Conservation (phyloP, 768 basidiomycete species). For the Boletales sp. region DNA sequence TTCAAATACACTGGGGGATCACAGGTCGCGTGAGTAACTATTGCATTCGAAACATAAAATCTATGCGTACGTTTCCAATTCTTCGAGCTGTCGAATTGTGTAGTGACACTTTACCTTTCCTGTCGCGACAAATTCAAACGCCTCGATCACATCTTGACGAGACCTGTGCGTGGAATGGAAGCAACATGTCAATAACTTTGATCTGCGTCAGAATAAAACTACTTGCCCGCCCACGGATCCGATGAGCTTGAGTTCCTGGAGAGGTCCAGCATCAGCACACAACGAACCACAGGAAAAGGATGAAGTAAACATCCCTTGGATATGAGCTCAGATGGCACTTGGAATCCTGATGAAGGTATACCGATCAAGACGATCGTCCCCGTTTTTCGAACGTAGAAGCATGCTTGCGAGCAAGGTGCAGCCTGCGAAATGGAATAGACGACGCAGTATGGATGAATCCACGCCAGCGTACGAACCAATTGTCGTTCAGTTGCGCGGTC, state of each 20-base stretch:
- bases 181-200: neutral
- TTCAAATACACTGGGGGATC: constrained; percentile 13
- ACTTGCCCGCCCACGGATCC: constrained; percentile 20
- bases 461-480: neutral
- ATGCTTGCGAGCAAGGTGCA: constrained; percentile 10
- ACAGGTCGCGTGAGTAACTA: neutral
- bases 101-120: constrained; percentile 33
- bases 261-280: neutral
- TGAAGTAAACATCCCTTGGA: constrained; percentile 17
- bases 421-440: neutral
- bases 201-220: neutral
- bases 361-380: constrained; percentile 44
- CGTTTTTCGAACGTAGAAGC: constrained; percentile 41
- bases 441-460: neutral
- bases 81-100: constrained; percentile 21
- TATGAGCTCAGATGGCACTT: constrained; percentile 29
- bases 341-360: constrained; percentile 32
- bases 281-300: neutral
- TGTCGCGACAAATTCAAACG: constrained; percentile 37
- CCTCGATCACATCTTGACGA: constrained; percentile 45
- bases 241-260: constrained; percentile 22
- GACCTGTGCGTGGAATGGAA: constrained; percentile 20
- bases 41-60: neutral
- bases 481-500: neutral
- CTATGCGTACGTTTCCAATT: constrained; percentile 21